These are phyloP conservation scores for Osmozyma mogii DNA, from an alignment of 805 yeast species.

Conservation along the genomic window DNA sequence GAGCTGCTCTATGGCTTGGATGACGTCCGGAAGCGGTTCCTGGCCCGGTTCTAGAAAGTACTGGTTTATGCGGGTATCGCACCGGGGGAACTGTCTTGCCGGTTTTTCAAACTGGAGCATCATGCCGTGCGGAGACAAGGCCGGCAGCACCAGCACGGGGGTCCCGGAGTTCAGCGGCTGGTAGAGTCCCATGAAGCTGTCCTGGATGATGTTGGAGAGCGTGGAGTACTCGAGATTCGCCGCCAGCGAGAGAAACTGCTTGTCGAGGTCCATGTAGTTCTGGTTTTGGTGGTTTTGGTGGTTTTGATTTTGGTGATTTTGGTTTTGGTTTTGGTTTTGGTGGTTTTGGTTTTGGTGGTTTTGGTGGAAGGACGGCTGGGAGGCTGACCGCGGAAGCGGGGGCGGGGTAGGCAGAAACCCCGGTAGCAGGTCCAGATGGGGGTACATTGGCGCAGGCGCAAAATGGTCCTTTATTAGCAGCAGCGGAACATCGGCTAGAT, in stretches of 20 bases:
- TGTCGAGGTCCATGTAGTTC: background rate
- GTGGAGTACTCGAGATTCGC: slow-evolving; percentile 69
- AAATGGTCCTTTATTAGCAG: slow-evolving; percentile 1
- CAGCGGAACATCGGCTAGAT: slow-evolving; percentile 54
- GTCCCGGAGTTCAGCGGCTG: slow-evolving; percentile 29
- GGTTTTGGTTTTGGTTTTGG: slow-evolving; percentile 1
- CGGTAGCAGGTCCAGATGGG: too few relatives aligned
- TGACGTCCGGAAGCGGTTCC: slow-evolving; percentile 53
- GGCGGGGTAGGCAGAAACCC: too few relatives aligned
- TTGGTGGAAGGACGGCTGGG: slow-evolving; percentile 3
- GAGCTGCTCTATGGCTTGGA: slow-evolving; percentile 35
- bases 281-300: background rate
- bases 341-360: slow-evolving; percentile 1
- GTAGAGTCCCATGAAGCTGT: slow-evolving; percentile 22
- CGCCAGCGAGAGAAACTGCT: slow-evolving; percentile 54
- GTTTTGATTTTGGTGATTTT: background rate
- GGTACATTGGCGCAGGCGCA: too few relatives aligned
- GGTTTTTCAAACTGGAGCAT: background rate
- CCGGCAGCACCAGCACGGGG: slow-evolving; percentile 32
- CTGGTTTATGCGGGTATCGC: slow-evolving; percentile 57
- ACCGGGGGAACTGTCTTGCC: slow-evolving; percentile 26
- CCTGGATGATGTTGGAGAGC: slow-evolving; percentile 55
- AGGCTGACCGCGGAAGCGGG: slow-evolving; percentile 5
- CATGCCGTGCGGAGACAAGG: slow-evolving; percentile 25
- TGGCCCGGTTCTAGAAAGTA: slow-evolving; percentile 52